Conservation (phyloP, 2,329 filamentous ascomycete genomes). For the Didymella lethalis region DNA sequence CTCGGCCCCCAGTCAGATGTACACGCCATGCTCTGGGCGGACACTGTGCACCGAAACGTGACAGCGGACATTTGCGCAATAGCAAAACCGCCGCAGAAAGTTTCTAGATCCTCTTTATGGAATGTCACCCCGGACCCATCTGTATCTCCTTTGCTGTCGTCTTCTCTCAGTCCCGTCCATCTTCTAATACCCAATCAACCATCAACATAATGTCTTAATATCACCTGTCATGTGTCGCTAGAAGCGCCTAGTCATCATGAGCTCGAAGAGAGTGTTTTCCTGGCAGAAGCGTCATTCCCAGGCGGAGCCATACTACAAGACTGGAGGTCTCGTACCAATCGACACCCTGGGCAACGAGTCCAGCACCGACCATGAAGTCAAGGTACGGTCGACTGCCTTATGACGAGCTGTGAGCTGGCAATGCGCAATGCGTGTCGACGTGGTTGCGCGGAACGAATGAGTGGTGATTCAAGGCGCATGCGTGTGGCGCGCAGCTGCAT, state of each 20-base stretch:
- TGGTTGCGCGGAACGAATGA: slow-evolving; percentile 42
- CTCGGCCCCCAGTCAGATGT: slow-evolving; percentile 7
- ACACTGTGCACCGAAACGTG: slow-evolving; percentile 22
- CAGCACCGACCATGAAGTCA: slow-evolving; percentile 28
- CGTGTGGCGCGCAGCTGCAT: slow-evolving; percentile 33
- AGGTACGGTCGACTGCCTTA: slow-evolving; percentile 38
- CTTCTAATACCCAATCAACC: neutral
- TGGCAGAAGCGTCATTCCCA: slow-evolving; percentile 54
- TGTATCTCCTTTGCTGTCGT: neutral
- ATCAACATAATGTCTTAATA: slow-evolving; percentile 20
- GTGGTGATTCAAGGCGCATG: slow-evolving; percentile 30
- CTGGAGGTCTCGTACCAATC: slow-evolving; percentile 49
- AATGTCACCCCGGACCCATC: slow-evolving; percentile 4
- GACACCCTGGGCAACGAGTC: slow-evolving; percentile 20
- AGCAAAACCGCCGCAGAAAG: slow-evolving; percentile 19
- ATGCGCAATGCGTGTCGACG: slow-evolving; percentile 37
- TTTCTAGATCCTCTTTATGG: slow-evolving; percentile 18
- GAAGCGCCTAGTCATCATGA: slow-evolving; percentile 38
- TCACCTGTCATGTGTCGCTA: neutral
- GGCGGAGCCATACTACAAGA: slow-evolving; percentile 47
- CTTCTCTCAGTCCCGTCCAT: neutral
- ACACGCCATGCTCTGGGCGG: slow-evolving; percentile 15
- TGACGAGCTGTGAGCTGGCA: slow-evolving; percentile 40
- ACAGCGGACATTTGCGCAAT: slow-evolving; percentile 23
- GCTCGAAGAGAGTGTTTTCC: slow-evolving; percentile 54